Base-by-base conservation (phyloP, 2,329 filamentous ascomycete genomes). In the Thielaviopsis musarum region DNA sequence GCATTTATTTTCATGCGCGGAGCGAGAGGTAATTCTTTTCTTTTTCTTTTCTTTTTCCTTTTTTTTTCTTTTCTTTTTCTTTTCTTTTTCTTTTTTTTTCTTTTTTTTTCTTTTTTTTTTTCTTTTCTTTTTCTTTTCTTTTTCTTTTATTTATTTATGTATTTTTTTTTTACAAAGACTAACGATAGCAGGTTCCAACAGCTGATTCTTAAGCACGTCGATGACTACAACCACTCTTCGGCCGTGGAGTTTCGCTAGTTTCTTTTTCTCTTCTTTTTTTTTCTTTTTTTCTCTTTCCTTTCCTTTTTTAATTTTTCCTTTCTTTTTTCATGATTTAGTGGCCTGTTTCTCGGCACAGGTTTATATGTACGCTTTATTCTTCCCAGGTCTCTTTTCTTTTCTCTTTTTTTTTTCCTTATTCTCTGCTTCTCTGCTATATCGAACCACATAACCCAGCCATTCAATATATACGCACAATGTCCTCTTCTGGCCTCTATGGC, bases 11-110 rank as follows among this genome's bases (percentile, higher is more conserved):
- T 70, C 93, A 98, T 73, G 87, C 88, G 13, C 95, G 95, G 75
- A 97, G 91, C 73, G 91, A 97, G 75, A 95, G 91, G 88, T 96
- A 73, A n/a, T n/a, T n/a, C n/a, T n/a, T n/a, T n/a, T n/a, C n/a
- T n/a, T n/a, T n/a, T n/a, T n/a, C n/a, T n/a, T n/a, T n/a, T n/a
- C n/a, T n/a, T n/a, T n/a, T n/a, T n/a, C n/a, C n/a, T n/a, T n/a
- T n/a, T n/a, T n/a, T n/a, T n/a, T n/a, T n/a, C n/a, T n/a, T n/a
- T n/a, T n/a, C n/a, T n/a, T n/a, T n/a, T n/a, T n/a, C n/a, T n/a
- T n/a, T n/a, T n/a, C n/a, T n/a, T n/a, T n/a, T n/a, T n/a, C n/a
- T n/a, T n/a, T n/a, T n/a, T n/a, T n/a, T n/a, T n/a, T n/a, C n/a
- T n/a, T n/a, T n/a, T n/a, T n/a, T n/a, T n/a, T n/a, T n/a, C n/a